Percentiles rank a stretch among this genome's conserved stretches.
phyloP scores from a whole-genome alignment of 2,329 filamentous ascomycete genomes.

The Chrysosporium keratinophilum region DNA sequence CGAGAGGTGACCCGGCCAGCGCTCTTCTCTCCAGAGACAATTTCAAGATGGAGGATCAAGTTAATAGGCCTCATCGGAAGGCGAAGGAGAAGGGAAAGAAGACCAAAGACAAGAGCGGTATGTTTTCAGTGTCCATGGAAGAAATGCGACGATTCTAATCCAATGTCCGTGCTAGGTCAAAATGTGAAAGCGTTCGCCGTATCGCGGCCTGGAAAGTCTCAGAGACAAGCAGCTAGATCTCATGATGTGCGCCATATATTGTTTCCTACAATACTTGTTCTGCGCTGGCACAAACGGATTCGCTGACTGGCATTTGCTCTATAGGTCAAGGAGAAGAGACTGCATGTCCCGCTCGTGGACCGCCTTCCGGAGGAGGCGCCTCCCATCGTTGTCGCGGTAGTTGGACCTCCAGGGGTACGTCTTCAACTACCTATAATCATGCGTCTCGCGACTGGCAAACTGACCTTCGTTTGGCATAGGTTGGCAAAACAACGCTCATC shows the following conservation, averaged over 20 bases:
- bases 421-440: neutral
- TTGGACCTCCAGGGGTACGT: slow-evolving; percentile 78
- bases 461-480: slow-evolving; percentile 22
- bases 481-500: slow-evolving; percentile 86
- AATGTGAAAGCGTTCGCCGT: slow-evolving; percentile 90
- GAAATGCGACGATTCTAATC: slow-evolving; percentile 7
- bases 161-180: slow-evolving; percentile 41
- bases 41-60: slow-evolving; percentile 63
- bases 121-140: neutral
- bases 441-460: neutral
- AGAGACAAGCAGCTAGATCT: slow-evolving; percentile 52
- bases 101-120: slow-evolving; percentile 23
- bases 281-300: neutral
- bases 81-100: slow-evolving; percentile 72
- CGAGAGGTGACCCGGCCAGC: neutral
- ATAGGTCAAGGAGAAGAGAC: slow-evolving; percentile 84
- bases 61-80: slow-evolving; percentile 74
- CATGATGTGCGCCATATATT: slow-evolving; percentile 39
- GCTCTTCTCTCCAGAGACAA: neutral
- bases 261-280: slow-evolving; percentile 1
- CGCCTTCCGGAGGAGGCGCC: slow-evolving; percentile 90
- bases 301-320: slow-evolving; percentile 15
- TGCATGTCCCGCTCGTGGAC: slow-evolving; percentile 95
- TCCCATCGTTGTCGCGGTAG: slow-evolving; percentile 82
- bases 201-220: slow-evolving; percentile 67